Conservation (phyloP, 495 filamentous ascomycete genomes). For the Parathielavia hyrcaniae region DNA sequence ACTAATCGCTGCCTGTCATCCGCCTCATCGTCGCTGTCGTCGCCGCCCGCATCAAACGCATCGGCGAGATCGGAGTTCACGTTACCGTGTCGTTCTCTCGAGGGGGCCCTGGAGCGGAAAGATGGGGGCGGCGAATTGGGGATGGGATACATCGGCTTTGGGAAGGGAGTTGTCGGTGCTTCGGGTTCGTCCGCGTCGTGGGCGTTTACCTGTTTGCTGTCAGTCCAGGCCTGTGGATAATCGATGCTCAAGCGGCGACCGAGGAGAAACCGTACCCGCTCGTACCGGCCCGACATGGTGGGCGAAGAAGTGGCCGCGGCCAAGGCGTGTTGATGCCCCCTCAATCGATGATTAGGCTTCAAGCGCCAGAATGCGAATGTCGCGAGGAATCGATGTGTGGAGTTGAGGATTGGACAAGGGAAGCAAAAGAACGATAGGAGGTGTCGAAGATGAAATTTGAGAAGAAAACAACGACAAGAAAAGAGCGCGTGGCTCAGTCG, state of each 20-base stretch:
- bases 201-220: conserved; percentile 38
- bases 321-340: not conserved
- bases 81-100: conserved; percentile 49
- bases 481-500: conserved; percentile 2
- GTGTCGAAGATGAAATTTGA: conserved; percentile 4
- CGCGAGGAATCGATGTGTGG: not conserved
- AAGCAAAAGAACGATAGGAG: conserved; percentile 5
- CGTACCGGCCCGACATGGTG: conserved; percentile 80
- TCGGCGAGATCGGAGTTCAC: conserved; percentile 77
- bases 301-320: conserved; percentile 1
- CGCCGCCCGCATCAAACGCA: conserved; percentile 75
- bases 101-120: conserved; percentile 79
- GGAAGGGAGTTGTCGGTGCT: conserved; percentile 31
- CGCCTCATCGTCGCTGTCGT: conserved; percentile 65
- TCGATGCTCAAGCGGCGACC: not conserved
- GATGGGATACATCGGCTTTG: conserved; percentile 42
- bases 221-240: not conserved
- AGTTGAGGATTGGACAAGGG: not conserved
- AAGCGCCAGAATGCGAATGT: not conserved
- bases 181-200: conserved; percentile 43
- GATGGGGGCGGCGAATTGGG: conserved; percentile 89
- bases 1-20: conserved; percentile 85
- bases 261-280: conserved; percentile 57
- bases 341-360: conserved; percentile 7
- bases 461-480: conserved; percentile 7